Percentiles rank a stretch among this genome's conserved stretches.
These are phyloP conservation scores for Colletotrichum euphorbiae DNA, from an alignment of 2,329 filamentous ascomycete genomes.

Conservation along the genomic window DNA sequence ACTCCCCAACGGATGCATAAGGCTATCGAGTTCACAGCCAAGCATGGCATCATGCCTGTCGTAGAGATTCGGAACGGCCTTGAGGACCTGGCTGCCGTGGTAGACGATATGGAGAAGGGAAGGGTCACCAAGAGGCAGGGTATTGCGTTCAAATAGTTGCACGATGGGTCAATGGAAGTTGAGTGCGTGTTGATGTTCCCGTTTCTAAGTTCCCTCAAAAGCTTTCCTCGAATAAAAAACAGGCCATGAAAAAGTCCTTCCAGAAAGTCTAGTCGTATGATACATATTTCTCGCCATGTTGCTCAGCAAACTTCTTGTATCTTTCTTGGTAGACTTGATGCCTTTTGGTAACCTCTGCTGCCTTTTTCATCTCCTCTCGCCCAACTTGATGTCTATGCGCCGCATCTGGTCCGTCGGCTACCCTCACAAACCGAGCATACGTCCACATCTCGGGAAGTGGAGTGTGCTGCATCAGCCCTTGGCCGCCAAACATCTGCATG, in stretches of 20 bases:
- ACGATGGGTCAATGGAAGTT: not conserved
- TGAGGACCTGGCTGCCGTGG: conserved; percentile 53
- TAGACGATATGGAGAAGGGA: conserved; percentile 52
- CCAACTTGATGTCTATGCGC: conserved; percentile 88
- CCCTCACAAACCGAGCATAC: conserved; percentile 81
- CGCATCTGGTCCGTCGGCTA: conserved; percentile 96
- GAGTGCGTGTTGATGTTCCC: not conserved
- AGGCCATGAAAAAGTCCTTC: not conserved
- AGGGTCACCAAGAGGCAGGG: conserved; percentile 51
- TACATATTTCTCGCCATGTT: conserved; percentile 61
- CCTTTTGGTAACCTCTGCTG: conserved; percentile 67
- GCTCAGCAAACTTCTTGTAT: conserved; percentile 72
- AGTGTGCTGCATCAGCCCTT: conserved; percentile 93
- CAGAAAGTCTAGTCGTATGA: conserved; percentile 32
- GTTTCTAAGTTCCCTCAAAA: not conserved
- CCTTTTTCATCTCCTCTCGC: conserved; percentile 80
- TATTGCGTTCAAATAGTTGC: conserved; percentile 47
- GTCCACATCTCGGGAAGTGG: conserved; percentile 91
- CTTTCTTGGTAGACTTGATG: conserved; percentile 73
- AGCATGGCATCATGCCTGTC: conserved; percentile 54
- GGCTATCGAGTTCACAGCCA: conserved; percentile 56
- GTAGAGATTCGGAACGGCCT: conserved; percentile 52
- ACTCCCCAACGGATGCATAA: conserved; percentile 56
- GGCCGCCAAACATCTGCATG: conserved; percentile 90
- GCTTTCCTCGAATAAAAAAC: no score